phyloP scores from a whole-genome alignment of 2,329 filamentous ascomycete genomes.

The Purpureocillium takamizusanense region DNA sequence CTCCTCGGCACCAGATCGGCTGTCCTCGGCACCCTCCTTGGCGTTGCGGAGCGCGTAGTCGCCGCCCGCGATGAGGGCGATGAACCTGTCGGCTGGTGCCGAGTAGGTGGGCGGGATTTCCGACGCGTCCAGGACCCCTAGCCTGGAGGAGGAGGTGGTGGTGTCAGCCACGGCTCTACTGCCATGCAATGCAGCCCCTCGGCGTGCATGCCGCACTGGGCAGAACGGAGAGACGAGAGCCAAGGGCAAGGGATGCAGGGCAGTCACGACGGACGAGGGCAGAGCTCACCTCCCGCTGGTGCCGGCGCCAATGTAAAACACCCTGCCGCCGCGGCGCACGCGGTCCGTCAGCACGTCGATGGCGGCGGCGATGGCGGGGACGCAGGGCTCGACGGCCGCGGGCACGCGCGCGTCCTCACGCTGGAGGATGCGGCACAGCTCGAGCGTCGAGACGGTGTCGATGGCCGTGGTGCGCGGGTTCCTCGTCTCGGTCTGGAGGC shows the following conservation, averaged over 20 bases:
- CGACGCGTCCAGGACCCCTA: constrained; percentile 30
- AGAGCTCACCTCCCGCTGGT: constrained; percentile 31
- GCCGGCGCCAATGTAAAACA: constrained; percentile 26
- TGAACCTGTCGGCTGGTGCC: constrained; percentile 26
- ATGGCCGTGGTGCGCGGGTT: constrained; percentile 8
- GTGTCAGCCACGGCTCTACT: background rate
- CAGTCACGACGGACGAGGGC: too few relatives aligned
- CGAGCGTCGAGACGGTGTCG: constrained; percentile 7
- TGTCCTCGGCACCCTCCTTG: constrained; percentile 32
- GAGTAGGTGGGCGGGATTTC: constrained; percentile 33
- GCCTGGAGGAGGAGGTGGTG: constrained; percentile 10
- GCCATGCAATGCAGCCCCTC: too few relatives aligned
- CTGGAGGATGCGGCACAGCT: constrained; percentile 12
- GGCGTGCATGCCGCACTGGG: background rate
- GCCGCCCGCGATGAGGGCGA: constrained; percentile 31
- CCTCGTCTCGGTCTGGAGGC: constrained; percentile 10
- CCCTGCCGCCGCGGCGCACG: constrained; percentile 7
- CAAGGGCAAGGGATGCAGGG: too few relatives aligned
- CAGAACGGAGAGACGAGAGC: background rate
- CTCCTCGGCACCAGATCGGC: constrained; percentile 16
- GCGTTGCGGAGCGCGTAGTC: constrained; percentile 28
- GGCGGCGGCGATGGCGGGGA: constrained; percentile 7
- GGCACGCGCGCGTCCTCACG: constrained; percentile 8
- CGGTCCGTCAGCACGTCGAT: constrained; percentile 9
- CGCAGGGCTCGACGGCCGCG: constrained; percentile 9